Conservation (phyloP, 2,329 filamentous ascomycete genomes). For the Xylariales sp. region DNA sequence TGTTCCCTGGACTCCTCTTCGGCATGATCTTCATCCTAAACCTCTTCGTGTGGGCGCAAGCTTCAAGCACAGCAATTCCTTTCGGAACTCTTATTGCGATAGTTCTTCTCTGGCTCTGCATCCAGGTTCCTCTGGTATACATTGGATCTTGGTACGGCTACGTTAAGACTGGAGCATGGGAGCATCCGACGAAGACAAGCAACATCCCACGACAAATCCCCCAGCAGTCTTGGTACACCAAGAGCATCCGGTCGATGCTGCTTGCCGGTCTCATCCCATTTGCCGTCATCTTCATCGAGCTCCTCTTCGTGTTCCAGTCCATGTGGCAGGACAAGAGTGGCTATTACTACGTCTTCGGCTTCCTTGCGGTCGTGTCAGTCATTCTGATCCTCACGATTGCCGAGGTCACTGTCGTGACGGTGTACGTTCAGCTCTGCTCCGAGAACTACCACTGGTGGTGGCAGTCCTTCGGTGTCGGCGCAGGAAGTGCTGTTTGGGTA, state of each 20-base stretch:
- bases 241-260: constrained; percentile 58
- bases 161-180: constrained; percentile 62
- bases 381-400: constrained; percentile 73
- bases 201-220: constrained; percentile 70
- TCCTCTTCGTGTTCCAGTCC: constrained; percentile 82
- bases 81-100: constrained; percentile 74
- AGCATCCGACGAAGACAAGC: constrained; percentile 76
- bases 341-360: constrained; percentile 90
- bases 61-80: constrained; percentile 80
- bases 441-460: constrained; percentile 94
- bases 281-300: constrained; percentile 81
- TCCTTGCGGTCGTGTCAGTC: constrained; percentile 67
- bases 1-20: constrained; percentile 78
- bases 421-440: constrained; percentile 76
- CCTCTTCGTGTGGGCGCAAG: constrained; percentile 85
- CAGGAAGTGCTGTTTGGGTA: constrained; percentile 73
- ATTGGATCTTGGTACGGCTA: constrained; percentile 75
- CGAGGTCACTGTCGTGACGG: constrained; percentile 77
- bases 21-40: constrained; percentile 73
- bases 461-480: constrained; percentile 79
- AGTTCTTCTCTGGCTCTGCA: constrained; percentile 73
- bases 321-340: constrained; percentile 87
- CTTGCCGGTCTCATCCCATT: constrained; percentile 78
- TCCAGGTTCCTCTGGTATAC: constrained; percentile 82
- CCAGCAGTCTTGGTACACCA: constrained; percentile 69